phyloP scores from a whole-genome alignment of 2,329 filamentous ascomycete genomes.

The Neofusicoccum parvum region DNA sequence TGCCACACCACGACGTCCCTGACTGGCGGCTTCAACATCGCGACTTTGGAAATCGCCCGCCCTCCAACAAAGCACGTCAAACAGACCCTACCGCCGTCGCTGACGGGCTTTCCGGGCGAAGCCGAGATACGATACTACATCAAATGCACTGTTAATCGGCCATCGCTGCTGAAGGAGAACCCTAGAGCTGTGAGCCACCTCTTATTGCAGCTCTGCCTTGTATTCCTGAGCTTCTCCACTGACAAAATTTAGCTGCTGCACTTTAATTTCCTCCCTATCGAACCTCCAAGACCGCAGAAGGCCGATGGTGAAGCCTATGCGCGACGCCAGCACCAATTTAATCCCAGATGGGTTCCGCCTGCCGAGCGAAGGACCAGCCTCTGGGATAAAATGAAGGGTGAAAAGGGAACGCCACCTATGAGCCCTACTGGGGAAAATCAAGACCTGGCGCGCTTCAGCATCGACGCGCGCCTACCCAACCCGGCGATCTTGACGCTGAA shows the following conservation, averaged over 20 bases:
- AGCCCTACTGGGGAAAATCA: slow-evolving; percentile 24
- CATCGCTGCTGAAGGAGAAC: slow-evolving; percentile 87
- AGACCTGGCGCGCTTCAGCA: slow-evolving; percentile 59
- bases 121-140: slow-evolving; percentile 93
- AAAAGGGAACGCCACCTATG: not conserved
- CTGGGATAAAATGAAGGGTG: slow-evolving; percentile 51
- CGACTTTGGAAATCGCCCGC: slow-evolving; percentile 49
- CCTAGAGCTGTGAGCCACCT: slow-evolving; percentile 56
- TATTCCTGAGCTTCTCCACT: not conserved
- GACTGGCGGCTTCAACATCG: slow-evolving; percentile 40
- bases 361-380: slow-evolving; percentile 59
- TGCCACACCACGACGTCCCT: slow-evolving; percentile 52
- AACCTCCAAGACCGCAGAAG: slow-evolving; percentile 72
- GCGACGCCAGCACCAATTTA: slow-evolving; percentile 67
- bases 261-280: slow-evolving; percentile 90
- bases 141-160: slow-evolving; percentile 92
- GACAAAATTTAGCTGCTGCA: slow-evolving; percentile 27
- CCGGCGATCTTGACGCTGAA: slow-evolving; percentile 90
- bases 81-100: slow-evolving; percentile 82
- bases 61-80: slow-evolving; percentile 68
- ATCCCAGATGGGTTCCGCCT: slow-evolving; percentile 32
- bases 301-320: slow-evolving; percentile 82
- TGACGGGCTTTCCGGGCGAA: slow-evolving; percentile 82
- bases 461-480: slow-evolving; percentile 84
- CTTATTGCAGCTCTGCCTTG: not conserved